These are phyloP conservation scores for Ilex paraguariensis DNA, from an alignment of 305 asterid genomes.

Conservation along the genomic window DNA sequence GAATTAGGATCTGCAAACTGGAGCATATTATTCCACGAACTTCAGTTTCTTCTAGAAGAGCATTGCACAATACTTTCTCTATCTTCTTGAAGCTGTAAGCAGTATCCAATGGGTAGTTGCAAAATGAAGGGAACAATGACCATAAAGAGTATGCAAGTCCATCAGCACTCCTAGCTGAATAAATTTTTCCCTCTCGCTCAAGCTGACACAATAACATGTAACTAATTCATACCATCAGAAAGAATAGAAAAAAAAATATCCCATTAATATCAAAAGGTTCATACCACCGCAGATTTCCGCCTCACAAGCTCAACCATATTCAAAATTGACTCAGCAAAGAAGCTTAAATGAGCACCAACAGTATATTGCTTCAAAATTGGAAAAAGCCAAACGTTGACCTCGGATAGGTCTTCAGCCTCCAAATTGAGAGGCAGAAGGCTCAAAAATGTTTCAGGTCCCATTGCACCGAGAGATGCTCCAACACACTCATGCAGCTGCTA, in stretches of 20 bases:
- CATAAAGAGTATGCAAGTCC: slow-evolving; percentile 85
- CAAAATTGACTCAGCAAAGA: slow-evolving; percentile 56
- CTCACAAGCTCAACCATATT: slow-evolving; percentile 56
- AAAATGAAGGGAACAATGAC: slow-evolving; percentile 92
- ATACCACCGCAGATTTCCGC: slow-evolving; percentile 65
- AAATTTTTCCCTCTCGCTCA: slow-evolving; percentile 56
- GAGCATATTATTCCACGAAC: slow-evolving; percentile 75
- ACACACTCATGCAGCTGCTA: slow-evolving; percentile 87
- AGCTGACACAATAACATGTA: slow-evolving; percentile 40
- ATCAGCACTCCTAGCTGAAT: slow-evolving; percentile 57
- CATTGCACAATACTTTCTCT: slow-evolving; percentile 48
- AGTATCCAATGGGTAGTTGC: slow-evolving; percentile 86
- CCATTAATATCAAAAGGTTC: slow-evolving; percentile 8
- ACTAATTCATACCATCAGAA: slow-evolving; percentile 11
- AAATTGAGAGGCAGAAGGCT: slow-evolving; percentile 67
- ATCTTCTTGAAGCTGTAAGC: slow-evolving; percentile 69
- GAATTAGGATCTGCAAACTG: slow-evolving; percentile 78
- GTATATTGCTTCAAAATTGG: slow-evolving; percentile 79
- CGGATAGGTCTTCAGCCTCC: slow-evolving; percentile 57
- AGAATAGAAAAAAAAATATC: not conserved
- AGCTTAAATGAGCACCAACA: slow-evolving; percentile 63
- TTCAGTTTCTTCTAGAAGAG: slow-evolving; percentile 65
- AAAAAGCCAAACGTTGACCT: slow-evolving; percentile 86
- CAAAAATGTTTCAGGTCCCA: slow-evolving; percentile 85
- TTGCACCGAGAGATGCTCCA: slow-evolving; percentile 79